A percentile compares a stretch with the other conserved stretches of the same genome.
These are phyloP conservation scores for Dysphania ambrosioides DNA, from an alignment of 148 eudicot genomes.

Conservation along the genomic window DNA sequence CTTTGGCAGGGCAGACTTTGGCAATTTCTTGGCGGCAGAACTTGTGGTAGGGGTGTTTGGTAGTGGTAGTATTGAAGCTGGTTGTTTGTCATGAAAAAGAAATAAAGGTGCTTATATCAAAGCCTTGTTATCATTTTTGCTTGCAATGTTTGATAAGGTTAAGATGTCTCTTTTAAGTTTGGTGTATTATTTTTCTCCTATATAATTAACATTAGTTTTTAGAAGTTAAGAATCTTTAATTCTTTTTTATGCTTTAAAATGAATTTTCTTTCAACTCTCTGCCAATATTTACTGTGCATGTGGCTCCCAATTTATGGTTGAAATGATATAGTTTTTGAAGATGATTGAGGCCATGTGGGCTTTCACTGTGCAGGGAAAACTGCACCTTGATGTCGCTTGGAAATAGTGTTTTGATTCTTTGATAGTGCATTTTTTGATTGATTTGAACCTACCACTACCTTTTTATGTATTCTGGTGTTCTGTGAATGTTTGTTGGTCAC, in stretches of 20 bases:
- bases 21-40: too few relatives aligned
- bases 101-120: too few relatives aligned
- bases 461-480: neutral
- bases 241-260: neutral
- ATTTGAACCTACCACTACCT: neutral
- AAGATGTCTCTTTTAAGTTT: neutral
- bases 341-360: too few relatives aligned
- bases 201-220: neutral
- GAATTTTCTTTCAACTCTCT: neutral
- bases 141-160: neutral
- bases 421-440: neutral
- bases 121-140: neutral
- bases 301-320: too few relatives aligned
- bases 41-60: too few relatives aligned
- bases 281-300: too few relatives aligned
- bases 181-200: neutral
- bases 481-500: conserved; percentile 1
- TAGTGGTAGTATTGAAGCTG: too few relatives aligned
- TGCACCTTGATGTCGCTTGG: too few relatives aligned
- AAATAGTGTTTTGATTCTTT: neutral
- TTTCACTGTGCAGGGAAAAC: too few relatives aligned
- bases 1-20: too few relatives aligned
- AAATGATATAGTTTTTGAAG: too few relatives aligned
- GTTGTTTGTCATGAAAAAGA: too few relatives aligned
- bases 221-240: neutral